Evolutionary conservation across 2,329 filamentous ascomycete genomes (phyloP), one percentile per base, ranked within the genome.

Genomic region (Metarhizium guizhouense): DNA sequence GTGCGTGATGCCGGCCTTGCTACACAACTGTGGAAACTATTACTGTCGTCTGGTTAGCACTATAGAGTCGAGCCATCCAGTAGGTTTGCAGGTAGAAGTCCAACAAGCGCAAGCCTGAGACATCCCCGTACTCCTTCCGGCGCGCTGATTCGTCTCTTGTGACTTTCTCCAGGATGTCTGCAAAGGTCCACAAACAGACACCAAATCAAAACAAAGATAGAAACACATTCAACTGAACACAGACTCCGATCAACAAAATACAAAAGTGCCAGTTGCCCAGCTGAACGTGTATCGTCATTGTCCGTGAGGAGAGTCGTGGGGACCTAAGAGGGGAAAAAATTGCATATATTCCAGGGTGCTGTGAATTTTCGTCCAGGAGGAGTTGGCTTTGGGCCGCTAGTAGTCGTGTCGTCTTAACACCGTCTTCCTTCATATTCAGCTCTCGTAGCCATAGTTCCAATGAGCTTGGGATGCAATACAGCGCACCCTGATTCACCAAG

Each of bases 401-500:
- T 40, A 16, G 8, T 16, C 8, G 38, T 40, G 14, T 13, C 38
- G 13, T 40, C 38, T 40, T 2, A 20, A 45, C 16, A 20, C n/a
- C 42, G n/a, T 45, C 6, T 10, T 8, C 16, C 16, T 45, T 18
- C n/a, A 18, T 20, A 11, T 18, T 20, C 18, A 16, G 6, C 6
- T 10, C 42, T 10, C 16, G 16, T 20, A 18, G 20, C 18, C 16
- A 11, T 45, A 18, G 42, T 16, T 45, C 16, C 42, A 45, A 45
- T 45, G 13, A 40, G 14, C 38, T 11, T 40, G 38, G 4, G 11
- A 40, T 16, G 38, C 38, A 40, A n/a, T 14, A 16, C 38, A 5
- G 38, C 13, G 38, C 14, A 13, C 53, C 49, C 36, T 29, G 25
- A 42, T 55, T 47, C 56, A 59, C 42, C 54, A 52, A 16, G 40